Evolutionary conservation across 2,329 filamentous ascomycete genomes (phyloP).

Genomic region (Lojkania enalia): DNA sequence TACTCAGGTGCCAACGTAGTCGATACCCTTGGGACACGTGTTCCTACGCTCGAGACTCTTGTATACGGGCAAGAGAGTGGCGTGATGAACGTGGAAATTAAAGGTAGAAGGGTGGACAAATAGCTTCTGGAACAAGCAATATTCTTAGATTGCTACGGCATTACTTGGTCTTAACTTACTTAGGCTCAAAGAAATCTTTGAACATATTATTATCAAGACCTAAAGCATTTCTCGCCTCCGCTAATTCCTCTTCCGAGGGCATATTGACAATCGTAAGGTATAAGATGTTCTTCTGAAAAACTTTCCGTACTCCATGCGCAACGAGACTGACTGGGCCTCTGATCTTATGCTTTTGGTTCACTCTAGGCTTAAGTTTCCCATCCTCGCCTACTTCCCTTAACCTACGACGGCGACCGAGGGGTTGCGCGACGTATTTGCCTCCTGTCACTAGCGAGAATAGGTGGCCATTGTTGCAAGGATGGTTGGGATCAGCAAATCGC

Average conservation of each 20-base stretch:
- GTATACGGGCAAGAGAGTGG: too few relatives aligned
- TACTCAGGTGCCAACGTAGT: too few relatives aligned
- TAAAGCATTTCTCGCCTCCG: constrained; percentile 14
- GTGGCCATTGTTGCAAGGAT: constrained; percentile 55
- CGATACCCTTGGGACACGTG: too few relatives aligned
- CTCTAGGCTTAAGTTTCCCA: constrained; percentile 18
- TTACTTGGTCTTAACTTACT: too few relatives aligned
- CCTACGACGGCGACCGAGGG: constrained; percentile 7
- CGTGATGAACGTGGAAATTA: too few relatives aligned
- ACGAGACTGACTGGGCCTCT: constrained; percentile 14
- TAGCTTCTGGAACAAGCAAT: too few relatives aligned
- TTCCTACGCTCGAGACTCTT: too few relatives aligned
- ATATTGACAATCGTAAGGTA: constrained; percentile 32
- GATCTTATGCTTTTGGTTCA: constrained; percentile 9
- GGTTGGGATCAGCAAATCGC: constrained; percentile 56
- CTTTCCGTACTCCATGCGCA: constrained; percentile 16
- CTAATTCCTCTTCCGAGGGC: constrained; percentile 27
- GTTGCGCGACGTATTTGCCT: constrained; percentile 14
- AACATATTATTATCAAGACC: constrained; percentile 12
- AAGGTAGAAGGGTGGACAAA: too few relatives aligned
- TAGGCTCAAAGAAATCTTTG: constrained; percentile 9
- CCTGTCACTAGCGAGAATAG: constrained; percentile 50
- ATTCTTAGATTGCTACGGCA: too few relatives aligned
- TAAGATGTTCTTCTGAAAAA: constrained; percentile 20
- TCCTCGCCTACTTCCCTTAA: constrained; percentile 16